Evolutionary conservation across 1,284 basidiomycete species (phyloP).

Genomic region (Sporisorium scitamineum): DNA sequence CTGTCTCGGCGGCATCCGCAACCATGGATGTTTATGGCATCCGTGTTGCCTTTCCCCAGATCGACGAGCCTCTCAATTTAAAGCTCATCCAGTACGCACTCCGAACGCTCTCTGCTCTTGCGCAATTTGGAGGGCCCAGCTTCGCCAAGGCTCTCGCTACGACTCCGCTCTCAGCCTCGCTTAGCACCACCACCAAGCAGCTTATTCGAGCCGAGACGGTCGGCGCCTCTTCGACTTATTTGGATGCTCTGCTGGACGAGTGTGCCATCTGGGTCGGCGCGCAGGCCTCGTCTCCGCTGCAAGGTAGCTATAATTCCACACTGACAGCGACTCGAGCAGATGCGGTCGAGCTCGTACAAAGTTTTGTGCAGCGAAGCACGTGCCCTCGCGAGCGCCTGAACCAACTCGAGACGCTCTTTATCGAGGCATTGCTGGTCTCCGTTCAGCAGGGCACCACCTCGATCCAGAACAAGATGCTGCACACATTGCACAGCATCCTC

Average conservation of each 20-base stretch:
- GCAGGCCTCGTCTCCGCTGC: slow-evolving; percentile 19
- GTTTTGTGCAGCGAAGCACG: slow-evolving; percentile 82
- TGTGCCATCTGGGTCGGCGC: slow-evolving; percentile 39
- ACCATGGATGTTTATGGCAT: slow-evolving; percentile 13
- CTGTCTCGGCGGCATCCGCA: neutral
- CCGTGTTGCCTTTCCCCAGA: slow-evolving; percentile 69
- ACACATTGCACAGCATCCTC: slow-evolving; percentile 83
- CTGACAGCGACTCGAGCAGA: slow-evolving; percentile 75
- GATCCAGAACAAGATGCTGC: slow-evolving; percentile 82
- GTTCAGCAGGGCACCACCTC: slow-evolving; percentile 72
- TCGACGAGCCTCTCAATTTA: slow-evolving; percentile 83
- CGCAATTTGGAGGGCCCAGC: slow-evolving; percentile 87
- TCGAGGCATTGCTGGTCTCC: slow-evolving; percentile 80
- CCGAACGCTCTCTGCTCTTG: slow-evolving; percentile 81
- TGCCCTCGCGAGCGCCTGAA: slow-evolving; percentile 76
- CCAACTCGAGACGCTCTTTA: slow-evolving; percentile 74
- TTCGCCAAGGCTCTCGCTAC: slow-evolving; percentile 72
- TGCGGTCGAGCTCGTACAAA: slow-evolving; percentile 83
- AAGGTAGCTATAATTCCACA: neutral
- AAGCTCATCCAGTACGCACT: slow-evolving; percentile 77
- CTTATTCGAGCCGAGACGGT: slow-evolving; percentile 16
- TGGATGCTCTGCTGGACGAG: slow-evolving; percentile 47
- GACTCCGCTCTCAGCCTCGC: slow-evolving; percentile 24
- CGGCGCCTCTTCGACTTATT: slow-evolving; percentile 10
- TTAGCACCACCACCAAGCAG: slow-evolving; percentile 29